Conservation (phyloP, 495 filamentous ascomycete species). For the Chaetomium tenue region DNA sequence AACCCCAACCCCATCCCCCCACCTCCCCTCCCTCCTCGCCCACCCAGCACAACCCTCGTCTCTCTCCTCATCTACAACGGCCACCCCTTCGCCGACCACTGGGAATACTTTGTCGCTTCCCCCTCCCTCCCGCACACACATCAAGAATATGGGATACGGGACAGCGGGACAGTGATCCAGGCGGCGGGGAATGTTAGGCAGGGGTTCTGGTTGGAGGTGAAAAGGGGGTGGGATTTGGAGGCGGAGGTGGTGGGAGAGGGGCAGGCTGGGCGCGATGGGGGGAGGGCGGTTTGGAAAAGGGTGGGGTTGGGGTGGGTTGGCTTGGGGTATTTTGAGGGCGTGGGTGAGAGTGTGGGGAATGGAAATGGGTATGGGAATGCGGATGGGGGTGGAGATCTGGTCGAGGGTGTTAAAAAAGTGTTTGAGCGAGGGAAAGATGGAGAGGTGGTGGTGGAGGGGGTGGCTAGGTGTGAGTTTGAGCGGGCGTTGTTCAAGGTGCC, state of each 20-base stretch:
- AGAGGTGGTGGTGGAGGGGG: slow-evolving; percentile 4
- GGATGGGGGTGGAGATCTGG: background rate
- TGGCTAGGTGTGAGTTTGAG: slow-evolving; percentile 17
- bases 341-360: background rate
- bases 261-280: background rate
- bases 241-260: background rate
- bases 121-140: background rate
- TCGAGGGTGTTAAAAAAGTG: background rate
- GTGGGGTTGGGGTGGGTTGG: slow-evolving; percentile 15
- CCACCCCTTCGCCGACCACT: slow-evolving; percentile 22
- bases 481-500: slow-evolving; percentile 14
- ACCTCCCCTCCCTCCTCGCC: background rate
- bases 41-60: background rate
- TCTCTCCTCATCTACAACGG: slow-evolving; percentile 23
- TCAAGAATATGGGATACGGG: too few species aligned
- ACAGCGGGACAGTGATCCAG: background rate
- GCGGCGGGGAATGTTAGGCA: slow-evolving; percentile 12
- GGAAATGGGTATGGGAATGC: background rate
- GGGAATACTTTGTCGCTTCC: slow-evolving; percentile 19
- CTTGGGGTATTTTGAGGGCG: background rate
- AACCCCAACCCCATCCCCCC: background rate
- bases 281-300: background rate
- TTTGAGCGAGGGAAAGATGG: background rate
- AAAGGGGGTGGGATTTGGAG: slow-evolving; percentile 11
- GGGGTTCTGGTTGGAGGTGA: slow-evolving; percentile 18